Base-by-base conservation (phyloP, 768 basidiomycete species). In the Tricholoma furcatifolium region DNA sequence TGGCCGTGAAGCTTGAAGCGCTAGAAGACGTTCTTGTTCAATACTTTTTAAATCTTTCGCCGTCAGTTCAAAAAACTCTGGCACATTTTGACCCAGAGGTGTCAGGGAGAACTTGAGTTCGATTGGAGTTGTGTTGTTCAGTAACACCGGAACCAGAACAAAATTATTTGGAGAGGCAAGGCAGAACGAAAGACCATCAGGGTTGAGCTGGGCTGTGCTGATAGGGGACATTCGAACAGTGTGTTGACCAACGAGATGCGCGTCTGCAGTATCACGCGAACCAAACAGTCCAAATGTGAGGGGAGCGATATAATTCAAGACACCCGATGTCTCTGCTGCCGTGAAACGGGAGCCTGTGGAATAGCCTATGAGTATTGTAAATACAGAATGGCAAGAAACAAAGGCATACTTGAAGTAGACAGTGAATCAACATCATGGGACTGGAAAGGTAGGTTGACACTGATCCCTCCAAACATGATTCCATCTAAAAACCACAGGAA, bases 221-320 rank as follows among this genome's bases (percentile, higher is more conserved):
- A 92, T 93, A 9, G 94, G 94, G 0, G 93, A 91, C 80, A 95
- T 87, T 58, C 88, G 84, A 47, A 98, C 88, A 0, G 92, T 94
- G 64, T 95, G 92, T 67, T 93, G 87, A 31, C 95, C 95, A 30
- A 85, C 79, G 7, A 91, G 71, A 63, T 91, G 85, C 4, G 72
- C 65, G 56, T 89, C 85, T 36, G 72, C 74, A 1, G 68, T 63
- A 15, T 61, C 63, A 35, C 74, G 65, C 18, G 73, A 60, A 3
- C 78, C 67, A 11, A 87, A 54, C 10, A 83, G 61, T 15, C 81
- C 81, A 38, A 86, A 78, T 12, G 75, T 76, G 14, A 83, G 61
- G 23, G 77, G 69, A 8, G 76, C 67, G 18, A 88, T 59, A 18
- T 82, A 56, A 57, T 80, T 74, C 30, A 78, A 66, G 48, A 90